phyloP scores from a whole-genome alignment of 345 rosid genomes.

The Hibiscus mutabilis region DNA sequence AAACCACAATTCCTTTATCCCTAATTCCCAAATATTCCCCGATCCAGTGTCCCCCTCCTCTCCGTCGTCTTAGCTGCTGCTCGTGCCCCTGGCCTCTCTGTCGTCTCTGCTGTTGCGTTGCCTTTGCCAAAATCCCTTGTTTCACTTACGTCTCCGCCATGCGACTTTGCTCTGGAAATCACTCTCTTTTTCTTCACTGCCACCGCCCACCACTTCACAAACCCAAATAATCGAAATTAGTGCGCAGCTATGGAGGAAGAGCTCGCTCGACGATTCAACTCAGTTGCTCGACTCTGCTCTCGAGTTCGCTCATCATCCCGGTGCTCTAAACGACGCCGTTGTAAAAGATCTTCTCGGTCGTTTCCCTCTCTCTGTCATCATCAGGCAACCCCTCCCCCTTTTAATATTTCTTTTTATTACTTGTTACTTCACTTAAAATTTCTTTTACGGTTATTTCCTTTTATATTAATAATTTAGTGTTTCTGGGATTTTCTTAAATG shows the following conservation, averaged over 20 bases:
- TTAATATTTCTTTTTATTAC: not conserved
- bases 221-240: not conserved
- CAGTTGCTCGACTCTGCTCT: slow-evolving; percentile 63
- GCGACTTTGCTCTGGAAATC: not conserved
- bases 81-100: no score
- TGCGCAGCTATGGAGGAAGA: slow-evolving; percentile 28
- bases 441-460: not conserved
- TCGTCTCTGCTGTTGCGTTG: no score
- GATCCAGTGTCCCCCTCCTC: no score
- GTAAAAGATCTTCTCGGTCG: slow-evolving; percentile 65
- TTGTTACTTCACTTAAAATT: not conserved
- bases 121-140: not conserved
- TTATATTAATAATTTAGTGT: not conserved
- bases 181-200: not conserved
- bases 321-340: slow-evolving; percentile 56
- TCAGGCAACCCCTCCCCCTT: slow-evolving; percentile 33
- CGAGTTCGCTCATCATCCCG: slow-evolving; percentile 68
- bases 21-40: no score
- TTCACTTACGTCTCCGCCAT: not conserved
- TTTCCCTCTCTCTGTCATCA: slow-evolving; percentile 68
- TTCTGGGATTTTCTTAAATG: not conserved
- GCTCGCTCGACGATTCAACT: slow-evolving; percentile 43
- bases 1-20: no score
- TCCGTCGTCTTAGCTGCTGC: no score
- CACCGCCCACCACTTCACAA: not conserved